Percentiles rank a stretch among this genome's conserved stretches.
Conservation (phyloP, 2,329 filamentous ascomycete species). For the Basipetospora chlamydospora region DNA sequence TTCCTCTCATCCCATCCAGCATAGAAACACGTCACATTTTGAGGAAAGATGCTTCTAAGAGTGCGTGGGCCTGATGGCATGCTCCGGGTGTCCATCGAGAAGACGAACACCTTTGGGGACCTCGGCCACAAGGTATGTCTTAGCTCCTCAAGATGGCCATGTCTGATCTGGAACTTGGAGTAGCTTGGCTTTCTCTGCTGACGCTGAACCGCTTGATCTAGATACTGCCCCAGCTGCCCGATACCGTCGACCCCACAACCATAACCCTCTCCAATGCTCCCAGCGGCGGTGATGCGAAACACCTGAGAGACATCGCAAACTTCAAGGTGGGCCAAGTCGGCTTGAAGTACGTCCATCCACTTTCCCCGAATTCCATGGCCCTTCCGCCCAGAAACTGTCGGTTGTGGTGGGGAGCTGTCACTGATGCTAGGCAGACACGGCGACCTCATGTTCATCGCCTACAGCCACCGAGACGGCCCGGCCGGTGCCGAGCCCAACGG, state of each 20-base stretch:
- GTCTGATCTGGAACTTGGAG: too few relatives aligned
- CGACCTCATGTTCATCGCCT: constrained; percentile 79
- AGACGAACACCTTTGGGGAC: constrained; percentile 56
- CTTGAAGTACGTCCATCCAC: constrained; percentile 30
- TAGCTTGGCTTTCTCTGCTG: too few relatives aligned
- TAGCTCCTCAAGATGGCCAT: too few relatives aligned
- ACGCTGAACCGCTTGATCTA: constrained; percentile 13
- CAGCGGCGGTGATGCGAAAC: constrained; percentile 41
- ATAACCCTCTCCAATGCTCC: constrained; percentile 50
- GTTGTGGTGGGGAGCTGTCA: not conserved
- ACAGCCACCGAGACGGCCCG: constrained; percentile 43
- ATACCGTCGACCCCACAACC: constrained; percentile 44
- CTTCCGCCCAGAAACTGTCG: not conserved
- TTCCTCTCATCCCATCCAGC: not conserved
- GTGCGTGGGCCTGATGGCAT: constrained; percentile 88
- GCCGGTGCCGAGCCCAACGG: constrained; percentile 21
- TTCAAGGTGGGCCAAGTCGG: constrained; percentile 45
- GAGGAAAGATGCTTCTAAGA: constrained; percentile 58
- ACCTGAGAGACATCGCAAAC: constrained; percentile 40
- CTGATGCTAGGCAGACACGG: constrained; percentile 49
- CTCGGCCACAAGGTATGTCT: constrained; percentile 35
- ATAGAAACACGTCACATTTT: not conserved
- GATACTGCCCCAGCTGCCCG: constrained; percentile 44
- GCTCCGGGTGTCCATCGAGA: constrained; percentile 68
- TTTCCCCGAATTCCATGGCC: not conserved